Conservation (phyloP, 352 stramenopile genomes). For the Phytophthora chlamydospora region DNA sequence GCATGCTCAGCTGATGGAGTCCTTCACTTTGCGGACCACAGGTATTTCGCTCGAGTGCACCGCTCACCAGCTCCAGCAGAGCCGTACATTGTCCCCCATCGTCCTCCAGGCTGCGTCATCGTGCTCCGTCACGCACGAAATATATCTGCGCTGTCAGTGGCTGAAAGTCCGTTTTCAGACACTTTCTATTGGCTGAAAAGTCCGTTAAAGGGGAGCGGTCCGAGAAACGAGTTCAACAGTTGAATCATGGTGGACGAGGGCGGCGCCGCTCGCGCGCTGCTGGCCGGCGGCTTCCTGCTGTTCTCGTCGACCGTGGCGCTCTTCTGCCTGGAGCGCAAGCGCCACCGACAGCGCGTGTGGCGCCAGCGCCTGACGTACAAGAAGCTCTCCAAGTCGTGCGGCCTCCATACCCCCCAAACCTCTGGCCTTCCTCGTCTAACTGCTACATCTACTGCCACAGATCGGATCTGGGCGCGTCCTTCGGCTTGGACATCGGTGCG, state of each 20-base stretch:
- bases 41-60: no score
- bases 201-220: background rate
- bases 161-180: constrained; percentile 3
- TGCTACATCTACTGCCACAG: constrained; percentile 32
- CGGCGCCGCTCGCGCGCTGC: constrained; percentile 30
- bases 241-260: constrained; percentile 4
- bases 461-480: constrained; percentile 84
- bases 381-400: constrained; percentile 85
- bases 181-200: background rate
- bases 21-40: no score
- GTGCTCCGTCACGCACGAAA: no score
- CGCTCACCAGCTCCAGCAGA: no score
- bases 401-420: background rate
- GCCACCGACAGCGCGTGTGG: constrained; percentile 70
- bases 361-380: constrained; percentile 81
- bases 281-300: constrained; percentile 74
- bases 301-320: constrained; percentile 71
- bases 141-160: background rate
- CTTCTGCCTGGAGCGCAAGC: constrained; percentile 72
- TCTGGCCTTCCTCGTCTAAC: background rate
- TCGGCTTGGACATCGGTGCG: constrained; percentile 84
- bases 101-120: no score
- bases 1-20: no score
- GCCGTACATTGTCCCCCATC: no score
- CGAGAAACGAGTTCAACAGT: background rate